A percentile compares a stretch with the other conserved stretches of the same genome.
Evolutionary conservation across 139 green algal species (phyloP).

Genomic region (Raphidocelis subcapitata): DNA sequence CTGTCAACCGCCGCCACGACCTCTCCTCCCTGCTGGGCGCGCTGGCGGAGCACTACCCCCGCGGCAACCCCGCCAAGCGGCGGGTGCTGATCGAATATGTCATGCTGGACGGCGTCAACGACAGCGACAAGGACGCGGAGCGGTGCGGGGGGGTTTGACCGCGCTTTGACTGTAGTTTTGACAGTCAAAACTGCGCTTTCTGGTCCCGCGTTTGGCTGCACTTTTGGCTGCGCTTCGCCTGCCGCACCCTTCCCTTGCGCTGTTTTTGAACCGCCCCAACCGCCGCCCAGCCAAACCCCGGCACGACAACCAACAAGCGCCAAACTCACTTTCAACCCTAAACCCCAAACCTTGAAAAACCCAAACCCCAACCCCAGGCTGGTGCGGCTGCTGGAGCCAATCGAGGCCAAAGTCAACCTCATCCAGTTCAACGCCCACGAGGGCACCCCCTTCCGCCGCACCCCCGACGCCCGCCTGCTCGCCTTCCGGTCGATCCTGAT

Average conservation of each 20-base stretch:
- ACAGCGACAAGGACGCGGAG: conserved; percentile 74
- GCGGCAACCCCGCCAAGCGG: conserved; percentile 8
- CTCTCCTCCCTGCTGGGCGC: conserved; percentile 55
- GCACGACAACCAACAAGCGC: no score
- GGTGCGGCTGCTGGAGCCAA: conserved; percentile 37
- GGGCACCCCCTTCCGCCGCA: conserved; percentile 41
- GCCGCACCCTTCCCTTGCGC: no score
- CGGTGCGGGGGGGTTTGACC: neutral
- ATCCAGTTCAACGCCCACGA: conserved; percentile 84
- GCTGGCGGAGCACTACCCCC: conserved; percentile 57
- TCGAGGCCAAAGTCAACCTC: conserved; percentile 84
- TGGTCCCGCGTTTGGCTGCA: no score
- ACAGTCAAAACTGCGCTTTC: no score
- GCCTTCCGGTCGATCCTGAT: conserved; percentile 60
- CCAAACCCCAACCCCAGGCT: conserved; percentile 16
- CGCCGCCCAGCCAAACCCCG: no score
- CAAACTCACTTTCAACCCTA: no score
- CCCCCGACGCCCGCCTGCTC: conserved; percentile 36
- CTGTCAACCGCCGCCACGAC: conserved; percentile 81
- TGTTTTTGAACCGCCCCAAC: no score
- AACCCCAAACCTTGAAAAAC: no score
- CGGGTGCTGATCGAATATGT: conserved; percentile 91
- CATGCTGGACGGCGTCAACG: conserved; percentile 87
- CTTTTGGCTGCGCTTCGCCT: no score
- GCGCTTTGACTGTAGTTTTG: no score